Percentiles rank a stretch among this genome's conserved stretches.
Evolutionary conservation across 371 early-diverging fungal genomes (phyloP).

Genomic region (Mortierella sp.): DNA sequence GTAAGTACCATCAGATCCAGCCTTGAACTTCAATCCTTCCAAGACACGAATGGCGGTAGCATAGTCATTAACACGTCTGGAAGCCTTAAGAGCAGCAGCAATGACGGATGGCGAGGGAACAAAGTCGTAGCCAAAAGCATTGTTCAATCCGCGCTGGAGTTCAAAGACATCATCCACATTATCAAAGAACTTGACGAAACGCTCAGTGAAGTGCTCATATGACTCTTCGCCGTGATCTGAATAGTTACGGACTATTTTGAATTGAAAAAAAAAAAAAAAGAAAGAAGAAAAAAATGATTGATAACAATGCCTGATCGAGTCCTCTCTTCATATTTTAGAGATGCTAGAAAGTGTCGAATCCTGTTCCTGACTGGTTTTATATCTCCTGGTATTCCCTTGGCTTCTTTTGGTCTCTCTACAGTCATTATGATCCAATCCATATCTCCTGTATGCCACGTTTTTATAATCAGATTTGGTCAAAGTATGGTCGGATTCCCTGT

Average conservation of each 20-base stretch:
- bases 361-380: not conserved
- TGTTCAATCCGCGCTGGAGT: slow-evolving; percentile 97
- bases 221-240: slow-evolving; percentile 83
- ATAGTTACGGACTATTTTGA: slow-evolving; percentile 59
- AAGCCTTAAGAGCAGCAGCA: slow-evolving; percentile 79
- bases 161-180: slow-evolving; percentile 96
- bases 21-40: slow-evolving; percentile 95
- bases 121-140: slow-evolving; percentile 96
- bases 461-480: too few relatives aligned
- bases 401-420: not conserved
- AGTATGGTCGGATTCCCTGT: too few relatives aligned
- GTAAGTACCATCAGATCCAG: slow-evolving; percentile 88
- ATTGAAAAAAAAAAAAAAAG: not conserved
- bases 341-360: not conserved
- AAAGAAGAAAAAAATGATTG: not conserved
- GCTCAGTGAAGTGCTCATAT: slow-evolving; percentile 85
- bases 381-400: not conserved
- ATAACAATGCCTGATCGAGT: not conserved
- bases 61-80: slow-evolving; percentile 94
- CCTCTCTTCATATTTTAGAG: not conserved
- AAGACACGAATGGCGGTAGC: slow-evolving; percentile 95
- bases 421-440: not conserved
- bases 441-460: not conserved
- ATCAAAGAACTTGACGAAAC: slow-evolving; percentile 92
- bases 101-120: slow-evolving; percentile 94